Conservation (phyloP, 345 rosid species). For the Camelina sativa region DNA sequence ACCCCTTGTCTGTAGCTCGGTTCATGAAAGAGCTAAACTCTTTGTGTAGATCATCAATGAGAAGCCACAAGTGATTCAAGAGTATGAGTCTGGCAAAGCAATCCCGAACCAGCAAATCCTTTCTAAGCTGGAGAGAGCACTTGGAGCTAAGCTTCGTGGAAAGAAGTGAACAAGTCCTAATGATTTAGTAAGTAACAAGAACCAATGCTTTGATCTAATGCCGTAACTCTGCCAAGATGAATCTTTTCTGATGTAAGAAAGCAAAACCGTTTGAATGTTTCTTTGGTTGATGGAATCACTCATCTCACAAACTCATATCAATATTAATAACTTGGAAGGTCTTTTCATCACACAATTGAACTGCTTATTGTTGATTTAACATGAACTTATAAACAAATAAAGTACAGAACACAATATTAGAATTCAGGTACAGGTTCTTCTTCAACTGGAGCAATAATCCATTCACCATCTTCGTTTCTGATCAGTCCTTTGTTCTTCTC, state of each 20-base stretch:
- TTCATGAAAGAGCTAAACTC: too few species aligned
- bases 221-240: constrained; percentile 10
- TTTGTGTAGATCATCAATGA: constrained; percentile 79
- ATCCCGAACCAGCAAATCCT: constrained; percentile 95
- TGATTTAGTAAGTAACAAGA: constrained; percentile 16
- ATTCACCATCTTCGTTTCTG: constrained; percentile 62
- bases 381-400: neutral
- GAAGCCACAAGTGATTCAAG: constrained; percentile 94
- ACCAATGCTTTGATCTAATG: constrained; percentile 30
- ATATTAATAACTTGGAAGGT: constrained; percentile 27
- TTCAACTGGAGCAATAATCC: constrained; percentile 55
- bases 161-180: constrained; percentile 64
- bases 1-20: neutral
- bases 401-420: constrained; percentile 19
- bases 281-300: constrained; percentile 32
- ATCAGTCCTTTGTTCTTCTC: constrained; percentile 87
- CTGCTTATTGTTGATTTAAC: neutral
- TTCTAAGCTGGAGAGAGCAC: constrained; percentile 69
- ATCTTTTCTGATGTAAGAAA: constrained; percentile 36
- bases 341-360: constrained; percentile 1
- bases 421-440: constrained; percentile 73
- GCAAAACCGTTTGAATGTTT: constrained; percentile 28
- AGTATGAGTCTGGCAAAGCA: constrained; percentile 97
- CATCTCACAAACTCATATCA: constrained; percentile 14
- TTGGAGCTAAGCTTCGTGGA: constrained; percentile 85